Evolutionary conservation across 371 early-diverging fungal species (phyloP).

Genomic region (Mucor velutinosus): DNA sequence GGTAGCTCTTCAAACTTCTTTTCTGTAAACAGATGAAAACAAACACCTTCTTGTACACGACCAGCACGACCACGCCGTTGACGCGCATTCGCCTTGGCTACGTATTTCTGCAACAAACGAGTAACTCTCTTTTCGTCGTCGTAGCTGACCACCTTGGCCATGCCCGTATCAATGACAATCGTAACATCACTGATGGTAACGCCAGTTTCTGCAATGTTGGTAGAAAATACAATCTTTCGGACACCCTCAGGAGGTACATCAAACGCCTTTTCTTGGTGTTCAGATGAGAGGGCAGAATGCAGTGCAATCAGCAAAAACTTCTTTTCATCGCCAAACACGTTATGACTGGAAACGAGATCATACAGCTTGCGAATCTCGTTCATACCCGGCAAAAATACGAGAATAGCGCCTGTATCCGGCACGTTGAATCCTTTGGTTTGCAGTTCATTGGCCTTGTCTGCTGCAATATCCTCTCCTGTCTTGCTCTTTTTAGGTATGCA

Average conservation of each 20-base stretch:
- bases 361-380: conserved; percentile 71
- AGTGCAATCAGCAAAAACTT: conserved; percentile 70
- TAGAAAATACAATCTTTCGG: conserved; percentile 88
- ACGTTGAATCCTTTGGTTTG: conserved; percentile 22
- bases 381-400: conserved; percentile 91
- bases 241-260: conserved; percentile 61
- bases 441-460: conserved; percentile 9
- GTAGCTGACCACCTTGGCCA: conserved; percentile 77
- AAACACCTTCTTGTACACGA: conserved; percentile 81
- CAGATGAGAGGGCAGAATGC: conserved; percentile 78
- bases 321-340: conserved; percentile 42
- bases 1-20: conserved; percentile 62
- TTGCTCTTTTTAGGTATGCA: conserved; percentile 20
- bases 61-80: conserved; percentile 97
- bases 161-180: conserved; percentile 93
- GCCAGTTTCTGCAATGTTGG: conserved; percentile 95
- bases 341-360: conserved; percentile 55
- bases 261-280: conserved; percentile 70
- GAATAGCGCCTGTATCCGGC: conserved; percentile 73
- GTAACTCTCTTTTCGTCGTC: conserved; percentile 74
- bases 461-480: not conserved
- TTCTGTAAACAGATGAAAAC: conserved; percentile 72
- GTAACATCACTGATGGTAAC: conserved; percentile 96
- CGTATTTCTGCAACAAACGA: conserved; percentile 65
- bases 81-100: conserved; percentile 82